Percentiles rank a stretch among this genome's conserved stretches.
Conservation (phyloP, 106 monocot species). For the Apostasia ramifera region DNA sequence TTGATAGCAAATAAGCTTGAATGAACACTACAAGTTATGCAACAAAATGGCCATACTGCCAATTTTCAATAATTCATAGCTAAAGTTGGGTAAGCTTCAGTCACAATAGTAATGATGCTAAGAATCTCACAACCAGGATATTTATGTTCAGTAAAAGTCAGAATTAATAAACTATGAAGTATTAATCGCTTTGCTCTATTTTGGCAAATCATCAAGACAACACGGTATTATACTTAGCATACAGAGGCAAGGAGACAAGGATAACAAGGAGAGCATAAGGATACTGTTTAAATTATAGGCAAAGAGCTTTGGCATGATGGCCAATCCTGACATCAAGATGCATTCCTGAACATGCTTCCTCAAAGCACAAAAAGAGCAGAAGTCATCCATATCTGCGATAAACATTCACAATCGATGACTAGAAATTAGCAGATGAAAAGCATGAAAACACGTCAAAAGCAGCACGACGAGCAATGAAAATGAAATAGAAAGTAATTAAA, state of each 20-base stretch:
- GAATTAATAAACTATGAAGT: too few species aligned
- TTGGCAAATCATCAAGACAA: neutral
- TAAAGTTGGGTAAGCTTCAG: too few species aligned
- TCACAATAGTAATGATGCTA: too few species aligned
- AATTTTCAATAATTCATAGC: too few species aligned
- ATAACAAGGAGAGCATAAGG: conserved; percentile 19
- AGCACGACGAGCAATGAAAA: neutral
- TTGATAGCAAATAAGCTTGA: too few species aligned
- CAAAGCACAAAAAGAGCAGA: conserved; percentile 69
- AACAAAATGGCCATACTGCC: too few species aligned
- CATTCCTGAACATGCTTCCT: conserved; percentile 26
- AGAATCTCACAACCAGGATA: neutral
- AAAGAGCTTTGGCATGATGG: conserved; percentile 27
- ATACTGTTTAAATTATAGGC: conserved; percentile 73
- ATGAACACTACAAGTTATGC: too few species aligned
- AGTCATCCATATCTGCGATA: conserved; percentile 29
- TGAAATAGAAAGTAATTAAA: neutral
- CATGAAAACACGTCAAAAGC: neutral
- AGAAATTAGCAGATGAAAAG: neutral
- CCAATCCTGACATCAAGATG: conserved; percentile 15
- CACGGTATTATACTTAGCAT: neutral
- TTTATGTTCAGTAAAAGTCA: neutral
- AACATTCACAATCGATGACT: neutral
- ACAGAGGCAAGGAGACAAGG: neutral
- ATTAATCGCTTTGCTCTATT: too few species aligned